Conservation (phyloP, 345 rosid species). For the Populus davidiana region DNA sequence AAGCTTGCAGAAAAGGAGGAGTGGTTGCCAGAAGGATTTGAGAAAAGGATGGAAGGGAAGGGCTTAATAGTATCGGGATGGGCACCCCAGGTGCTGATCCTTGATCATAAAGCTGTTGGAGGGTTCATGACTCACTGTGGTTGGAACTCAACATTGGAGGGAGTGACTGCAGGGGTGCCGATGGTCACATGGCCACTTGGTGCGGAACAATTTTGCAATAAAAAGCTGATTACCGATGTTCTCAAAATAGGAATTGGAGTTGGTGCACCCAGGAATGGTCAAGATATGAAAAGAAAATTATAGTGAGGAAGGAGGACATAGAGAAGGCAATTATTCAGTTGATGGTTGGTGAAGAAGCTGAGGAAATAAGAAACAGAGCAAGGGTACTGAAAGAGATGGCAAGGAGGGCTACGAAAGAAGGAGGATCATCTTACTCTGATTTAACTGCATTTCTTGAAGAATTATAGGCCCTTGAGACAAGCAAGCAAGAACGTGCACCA, state of each 20-base stretch:
- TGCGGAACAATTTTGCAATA: background rate
- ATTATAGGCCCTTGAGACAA: constrained; percentile 3
- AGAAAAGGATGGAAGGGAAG: constrained; percentile 10
- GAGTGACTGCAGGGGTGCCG: constrained; percentile 44
- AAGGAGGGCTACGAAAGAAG: constrained; percentile 31
- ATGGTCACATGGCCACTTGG: constrained; percentile 5
- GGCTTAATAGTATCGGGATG: constrained; percentile 58
- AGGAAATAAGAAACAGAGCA: constrained; percentile 31
- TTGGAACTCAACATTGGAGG: constrained; percentile 60
- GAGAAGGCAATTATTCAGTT: constrained; percentile 12
- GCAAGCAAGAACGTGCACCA: background rate
- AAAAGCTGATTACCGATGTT: background rate
- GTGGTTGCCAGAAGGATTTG: constrained; percentile 16
- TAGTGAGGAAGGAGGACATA: background rate
- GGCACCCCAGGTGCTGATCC: constrained; percentile 61
- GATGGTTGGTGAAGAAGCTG: constrained; percentile 32
- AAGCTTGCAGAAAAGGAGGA: background rate
- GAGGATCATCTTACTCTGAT: constrained; percentile 36
- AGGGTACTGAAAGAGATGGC: constrained; percentile 21
- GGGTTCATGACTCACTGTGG: constrained; percentile 62
- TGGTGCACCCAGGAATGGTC: background rate
- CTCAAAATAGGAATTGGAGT: background rate
- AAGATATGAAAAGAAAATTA: background rate
- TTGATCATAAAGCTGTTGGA: constrained; percentile 48
- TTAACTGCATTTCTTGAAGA: constrained; percentile 30